These are phyloP conservation scores for Mortierella alpina DNA, from an alignment of 192 early-diverging fungal genomes.

Conservation along the genomic window DNA sequence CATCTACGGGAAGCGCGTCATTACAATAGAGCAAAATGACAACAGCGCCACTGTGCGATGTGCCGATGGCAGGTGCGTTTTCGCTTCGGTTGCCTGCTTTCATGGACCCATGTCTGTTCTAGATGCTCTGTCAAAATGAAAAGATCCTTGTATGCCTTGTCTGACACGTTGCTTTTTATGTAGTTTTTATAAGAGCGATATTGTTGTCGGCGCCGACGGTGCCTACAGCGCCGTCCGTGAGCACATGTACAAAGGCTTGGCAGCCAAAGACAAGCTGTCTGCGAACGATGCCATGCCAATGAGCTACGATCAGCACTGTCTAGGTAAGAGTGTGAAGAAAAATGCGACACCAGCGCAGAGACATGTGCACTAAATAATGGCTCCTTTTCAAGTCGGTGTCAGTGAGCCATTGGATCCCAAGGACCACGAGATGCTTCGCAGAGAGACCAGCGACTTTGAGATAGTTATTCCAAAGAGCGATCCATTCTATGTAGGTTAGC, in stretches of 20 bases:
- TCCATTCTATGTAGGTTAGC: conserved; percentile 38
- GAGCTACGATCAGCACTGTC: conserved; percentile 47
- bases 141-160: background rate
- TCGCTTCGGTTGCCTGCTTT: background rate
- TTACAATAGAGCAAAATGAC: conserved; percentile 23
- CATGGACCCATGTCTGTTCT: background rate
- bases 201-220: conserved; percentile 47
- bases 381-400: conserved; percentile 23
- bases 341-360: background rate
- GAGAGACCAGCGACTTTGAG: conserved; percentile 43
- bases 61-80: conserved; percentile 41
- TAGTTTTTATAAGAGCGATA: conserved; percentile 31
- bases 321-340: conserved; percentile 8
- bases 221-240: conserved; percentile 37
- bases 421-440: conserved; percentile 31
- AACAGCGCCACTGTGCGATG: conserved; percentile 36
- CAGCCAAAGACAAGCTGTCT: conserved; percentile 19
- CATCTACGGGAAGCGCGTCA: conserved; percentile 32
- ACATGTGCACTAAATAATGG: background rate
- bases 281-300: conserved; percentile 35
- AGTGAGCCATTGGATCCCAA: conserved; percentile 41
- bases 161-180: background rate
- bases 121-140: too few relatives aligned
- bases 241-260: conserved; percentile 33
- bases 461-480: conserved; percentile 51